These are phyloP conservation scores for Mitragyna speciosa DNA, from an alignment of 257 asterid species.

Conservation along the genomic window DNA sequence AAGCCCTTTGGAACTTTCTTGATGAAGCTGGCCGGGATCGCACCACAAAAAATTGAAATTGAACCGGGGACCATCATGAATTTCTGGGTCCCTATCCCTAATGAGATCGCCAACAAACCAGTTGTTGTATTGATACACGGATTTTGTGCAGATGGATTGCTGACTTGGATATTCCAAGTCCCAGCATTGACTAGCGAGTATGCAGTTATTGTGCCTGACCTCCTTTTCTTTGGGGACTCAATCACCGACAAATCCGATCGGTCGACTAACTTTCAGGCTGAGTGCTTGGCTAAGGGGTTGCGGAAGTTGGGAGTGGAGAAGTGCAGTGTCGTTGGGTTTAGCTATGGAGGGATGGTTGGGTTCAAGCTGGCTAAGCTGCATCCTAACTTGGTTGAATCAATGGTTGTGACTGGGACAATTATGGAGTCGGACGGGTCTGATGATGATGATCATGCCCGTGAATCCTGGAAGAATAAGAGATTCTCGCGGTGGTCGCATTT, in stretches of 20 bases:
- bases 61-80: slow-evolving; percentile 27
- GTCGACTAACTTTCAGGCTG: slow-evolving; percentile 21
- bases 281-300: slow-evolving; percentile 32
- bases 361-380: slow-evolving; percentile 29
- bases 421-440: slow-evolving; percentile 16
- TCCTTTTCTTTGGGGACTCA: slow-evolving; percentile 13
- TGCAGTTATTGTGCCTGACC: slow-evolving; percentile 4
- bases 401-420: slow-evolving; percentile 22
- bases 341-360: slow-evolving; percentile 31
- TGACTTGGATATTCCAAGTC: neutral
- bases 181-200: neutral
- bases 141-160: neutral
- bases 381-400: slow-evolving; percentile 25
- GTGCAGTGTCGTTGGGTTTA: slow-evolving; percentile 32
- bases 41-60: slow-evolving; percentile 16
- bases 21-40: slow-evolving; percentile 20
- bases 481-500: slow-evolving; percentile 1
- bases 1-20: neutral
- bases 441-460: neutral
- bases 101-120: neutral
- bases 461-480: neutral
- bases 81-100: slow-evolving; percentile 28
- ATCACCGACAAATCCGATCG: slow-evolving; percentile 8
- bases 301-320: slow-evolving; percentile 30
- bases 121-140: neutral